Percentiles rank a stretch among this genome's conserved stretches.
Conservation (phyloP, 306 rosid genomes). For the Mimosa bimucronata region DNA sequence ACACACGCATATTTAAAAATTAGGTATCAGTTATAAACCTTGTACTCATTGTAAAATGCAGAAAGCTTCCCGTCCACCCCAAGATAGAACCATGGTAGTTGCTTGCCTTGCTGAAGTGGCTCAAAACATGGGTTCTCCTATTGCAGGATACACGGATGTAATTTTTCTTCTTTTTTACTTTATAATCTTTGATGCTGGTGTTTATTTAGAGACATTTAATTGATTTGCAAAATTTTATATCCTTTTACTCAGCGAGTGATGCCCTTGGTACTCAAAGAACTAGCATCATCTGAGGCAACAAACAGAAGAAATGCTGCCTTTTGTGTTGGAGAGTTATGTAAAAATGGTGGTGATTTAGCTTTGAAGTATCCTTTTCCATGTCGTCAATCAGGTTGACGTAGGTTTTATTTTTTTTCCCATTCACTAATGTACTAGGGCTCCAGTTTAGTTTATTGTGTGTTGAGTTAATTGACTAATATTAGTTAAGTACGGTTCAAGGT, state of each 20-base stretch:
- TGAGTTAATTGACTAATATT: no score
- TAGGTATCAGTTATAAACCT: conserved; percentile 37
- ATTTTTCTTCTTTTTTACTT: conserved; percentile 29
- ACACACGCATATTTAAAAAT: background rate
- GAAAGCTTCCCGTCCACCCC: conserved; percentile 87
- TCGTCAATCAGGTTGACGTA: conserved; percentile 17
- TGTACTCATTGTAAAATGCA: conserved; percentile 52
- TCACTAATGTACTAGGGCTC: conserved; percentile 17
- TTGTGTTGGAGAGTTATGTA: conserved; percentile 98
- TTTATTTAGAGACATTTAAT: conserved; percentile 13
- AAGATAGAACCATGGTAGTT: conserved; percentile 98
- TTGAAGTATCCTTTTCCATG: conserved; percentile 73
- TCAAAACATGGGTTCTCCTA: conserved; percentile 98
- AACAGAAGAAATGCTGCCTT: conserved; percentile 99
- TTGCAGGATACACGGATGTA: conserved; percentile 85
- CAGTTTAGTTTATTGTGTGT: background rate
- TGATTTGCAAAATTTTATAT: conserved; percentile 39
- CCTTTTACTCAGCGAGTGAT: conserved; percentile 70
- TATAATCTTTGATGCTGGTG: conserved; percentile 7
- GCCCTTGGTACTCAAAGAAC: conserved; percentile 88
- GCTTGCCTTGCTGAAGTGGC: conserved; percentile 99
- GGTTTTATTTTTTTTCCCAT: conserved; percentile 9
- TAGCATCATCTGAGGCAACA: conserved; percentile 84
- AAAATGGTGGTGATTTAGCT: conserved; percentile 83
- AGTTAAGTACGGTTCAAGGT: background rate